Evolutionary conservation across 805 yeast genomes (phyloP).

Genomic region (Saccharomycopsis sp.): DNA sequence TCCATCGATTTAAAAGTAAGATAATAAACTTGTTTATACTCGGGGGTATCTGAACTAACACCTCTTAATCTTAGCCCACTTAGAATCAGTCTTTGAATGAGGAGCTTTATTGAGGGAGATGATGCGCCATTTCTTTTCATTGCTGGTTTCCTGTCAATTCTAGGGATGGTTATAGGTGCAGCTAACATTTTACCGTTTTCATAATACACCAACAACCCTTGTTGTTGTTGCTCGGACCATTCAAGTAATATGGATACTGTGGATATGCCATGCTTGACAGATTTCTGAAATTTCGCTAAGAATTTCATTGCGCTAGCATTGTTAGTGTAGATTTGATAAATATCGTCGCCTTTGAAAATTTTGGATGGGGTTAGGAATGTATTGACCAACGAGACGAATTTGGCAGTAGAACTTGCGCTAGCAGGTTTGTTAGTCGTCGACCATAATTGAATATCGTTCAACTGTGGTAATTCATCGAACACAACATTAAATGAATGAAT

Average conservation of each 20-base stretch:
- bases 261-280: neutral
- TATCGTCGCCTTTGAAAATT: neutral
- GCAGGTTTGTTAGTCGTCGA: neutral
- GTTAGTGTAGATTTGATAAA: neutral
- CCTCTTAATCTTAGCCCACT: conserved; percentile 18
- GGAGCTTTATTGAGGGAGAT: conserved; percentile 2
- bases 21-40: conserved; percentile 11
- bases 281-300: neutral
- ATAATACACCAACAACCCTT: neutral
- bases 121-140: neutral
- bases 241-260: no score
- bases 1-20: conserved; percentile 17
- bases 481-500: no score
- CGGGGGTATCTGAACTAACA: conserved; percentile 10
- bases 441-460: neutral
- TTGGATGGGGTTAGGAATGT: neutral
- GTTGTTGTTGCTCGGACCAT: neutral
- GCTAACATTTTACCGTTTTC: neutral
- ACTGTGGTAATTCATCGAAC: neutral
- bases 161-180: no score
- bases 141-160: neutral
- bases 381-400: neutral
- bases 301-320: neutral
- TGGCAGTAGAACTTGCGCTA: neutral
- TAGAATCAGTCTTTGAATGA: conserved; percentile 7